Evolutionary conservation across 2,329 filamentous ascomycete species (phyloP), one percentile per base, ranked within the genome.

Genomic region (Aureobasidium sp.): DNA sequence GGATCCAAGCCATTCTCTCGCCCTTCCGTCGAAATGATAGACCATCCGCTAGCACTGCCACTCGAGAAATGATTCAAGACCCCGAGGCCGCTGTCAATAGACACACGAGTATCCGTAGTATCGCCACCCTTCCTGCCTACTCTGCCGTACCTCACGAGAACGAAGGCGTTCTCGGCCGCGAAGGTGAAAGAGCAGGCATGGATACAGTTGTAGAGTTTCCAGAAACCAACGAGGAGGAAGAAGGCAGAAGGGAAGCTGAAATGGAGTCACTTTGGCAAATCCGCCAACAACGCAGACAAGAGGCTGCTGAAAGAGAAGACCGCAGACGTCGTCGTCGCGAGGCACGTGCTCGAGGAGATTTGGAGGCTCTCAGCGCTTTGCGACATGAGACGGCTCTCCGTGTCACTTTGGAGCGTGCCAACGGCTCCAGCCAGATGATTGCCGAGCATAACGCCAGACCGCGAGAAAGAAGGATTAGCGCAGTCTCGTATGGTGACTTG

Each of bases 181-280:
- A 96, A 74, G 94, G 94, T 55, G 94, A 99, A 72, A 84, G 94
- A 64, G 93, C 83, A 59, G 94, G 94, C 8, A 91, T 99, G 68
- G 94, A 99, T 69, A 84, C 90, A 4, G 91, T 99, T 0, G 77
- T 97, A 13, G 92, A 97, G 73, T 85, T 89, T 67, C 92, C 92
- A 0, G 87, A 90, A 70, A 90, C 88, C 0, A 82, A 80, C 9
- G 90, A 96, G 57, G 88, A 91, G 60, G 86, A 95, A 66, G 91
- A 96, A 72, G 76, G 77, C 1, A 78, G 91, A 59, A 83, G 94
- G 13, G 91, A 97, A 66, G 85, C 90, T 32, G 90, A 97, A 73
- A 97, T 97, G 94, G 89, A 94, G 65, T 85, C 89, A 0, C 76
- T 97, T 44, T 97, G 96, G 73, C 91, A 96, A 73, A 93, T 97